phyloP scores from a whole-genome alignment of 257 asterid genomes.

The Linderniella brevidens region DNA sequence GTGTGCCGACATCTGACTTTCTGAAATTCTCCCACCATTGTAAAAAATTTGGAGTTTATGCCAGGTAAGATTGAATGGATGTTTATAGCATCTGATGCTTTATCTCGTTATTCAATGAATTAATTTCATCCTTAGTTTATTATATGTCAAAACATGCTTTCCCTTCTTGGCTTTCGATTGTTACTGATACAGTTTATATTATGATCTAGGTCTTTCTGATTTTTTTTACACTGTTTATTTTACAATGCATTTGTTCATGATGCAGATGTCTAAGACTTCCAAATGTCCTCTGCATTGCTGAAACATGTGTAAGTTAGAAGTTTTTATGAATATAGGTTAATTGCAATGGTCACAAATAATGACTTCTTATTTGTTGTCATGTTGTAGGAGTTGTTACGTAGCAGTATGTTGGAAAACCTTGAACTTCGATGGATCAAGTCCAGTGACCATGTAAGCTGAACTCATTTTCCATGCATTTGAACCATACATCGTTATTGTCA shows the following conservation, averaged over 20 bases:
- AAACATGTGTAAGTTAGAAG: slow-evolving; percentile 66
- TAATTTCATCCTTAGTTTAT: background rate
- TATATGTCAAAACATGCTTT: background rate
- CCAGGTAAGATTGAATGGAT: slow-evolving; percentile 32
- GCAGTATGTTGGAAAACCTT: slow-evolving; percentile 48
- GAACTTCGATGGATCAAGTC: slow-evolving; percentile 87
- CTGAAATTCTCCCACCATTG: slow-evolving; percentile 63
- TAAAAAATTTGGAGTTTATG: slow-evolving; percentile 52
- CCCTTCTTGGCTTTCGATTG: background rate
- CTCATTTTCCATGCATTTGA: background rate
- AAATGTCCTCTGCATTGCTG: slow-evolving; percentile 54
- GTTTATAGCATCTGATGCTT: slow-evolving; percentile 1
- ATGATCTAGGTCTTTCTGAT: background rate
- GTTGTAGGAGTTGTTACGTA: slow-evolving; percentile 56
- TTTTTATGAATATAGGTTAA: slow-evolving; percentile 6
- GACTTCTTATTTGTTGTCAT: slow-evolving; percentile 9
- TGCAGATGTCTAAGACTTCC: slow-evolving; percentile 72
- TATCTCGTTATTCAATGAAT: slow-evolving; percentile 1
- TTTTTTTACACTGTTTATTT: slow-evolving; percentile 7
- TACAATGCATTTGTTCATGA: slow-evolving; percentile 14
- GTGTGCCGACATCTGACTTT: slow-evolving; percentile 17
- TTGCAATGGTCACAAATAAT: slow-evolving; percentile 3
- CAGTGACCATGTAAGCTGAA: slow-evolving; percentile 47
- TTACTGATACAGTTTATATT: background rate
- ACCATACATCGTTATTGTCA: background rate